phyloP scores from a whole-genome alignment of 441 rosid genomes.

The Euphorbia schlechtendalii region DNA sequence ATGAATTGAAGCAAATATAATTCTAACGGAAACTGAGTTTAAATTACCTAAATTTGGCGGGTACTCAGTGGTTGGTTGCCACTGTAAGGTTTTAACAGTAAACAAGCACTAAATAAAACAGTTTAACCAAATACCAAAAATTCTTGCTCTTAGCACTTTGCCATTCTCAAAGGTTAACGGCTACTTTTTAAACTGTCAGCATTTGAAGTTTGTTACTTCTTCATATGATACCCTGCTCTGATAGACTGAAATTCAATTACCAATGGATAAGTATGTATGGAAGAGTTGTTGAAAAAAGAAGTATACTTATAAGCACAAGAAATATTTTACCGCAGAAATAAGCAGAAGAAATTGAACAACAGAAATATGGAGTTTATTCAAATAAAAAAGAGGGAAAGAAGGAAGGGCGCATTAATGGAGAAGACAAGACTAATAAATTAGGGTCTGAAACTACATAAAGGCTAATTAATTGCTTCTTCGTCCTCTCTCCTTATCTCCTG shows the following conservation, averaged over 20 bases:
- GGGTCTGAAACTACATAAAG: too few relatives aligned
- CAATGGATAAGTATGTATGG: too few relatives aligned
- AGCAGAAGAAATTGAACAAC: background rate
- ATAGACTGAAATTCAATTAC: background rate
- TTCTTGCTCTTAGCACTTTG: too few relatives aligned
- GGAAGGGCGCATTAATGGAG: conserved; percentile 44
- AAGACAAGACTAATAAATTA: conserved; percentile 49
- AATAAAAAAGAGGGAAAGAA: conserved; percentile 22
- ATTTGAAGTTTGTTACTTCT: background rate
- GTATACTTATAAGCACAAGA: too few relatives aligned
- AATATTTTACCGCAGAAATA: background rate
- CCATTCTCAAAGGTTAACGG: background rate
- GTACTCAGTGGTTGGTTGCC: too few relatives aligned
- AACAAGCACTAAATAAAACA: too few relatives aligned
- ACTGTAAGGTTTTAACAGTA: too few relatives aligned
- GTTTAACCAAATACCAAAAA: too few relatives aligned
- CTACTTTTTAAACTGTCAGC: background rate
- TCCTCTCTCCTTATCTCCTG: conserved; percentile 26
- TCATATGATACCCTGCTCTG: background rate
- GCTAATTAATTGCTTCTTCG: conserved; percentile 35
- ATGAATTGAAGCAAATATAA: too few relatives aligned
- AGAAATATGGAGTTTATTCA: background rate
- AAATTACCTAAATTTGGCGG: too few relatives aligned
- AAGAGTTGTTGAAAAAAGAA: too few relatives aligned
- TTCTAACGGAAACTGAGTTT: too few relatives aligned